phyloP scores from a whole-genome alignment of 169 alveolate species.

The Plasmodium adleri region DNA sequence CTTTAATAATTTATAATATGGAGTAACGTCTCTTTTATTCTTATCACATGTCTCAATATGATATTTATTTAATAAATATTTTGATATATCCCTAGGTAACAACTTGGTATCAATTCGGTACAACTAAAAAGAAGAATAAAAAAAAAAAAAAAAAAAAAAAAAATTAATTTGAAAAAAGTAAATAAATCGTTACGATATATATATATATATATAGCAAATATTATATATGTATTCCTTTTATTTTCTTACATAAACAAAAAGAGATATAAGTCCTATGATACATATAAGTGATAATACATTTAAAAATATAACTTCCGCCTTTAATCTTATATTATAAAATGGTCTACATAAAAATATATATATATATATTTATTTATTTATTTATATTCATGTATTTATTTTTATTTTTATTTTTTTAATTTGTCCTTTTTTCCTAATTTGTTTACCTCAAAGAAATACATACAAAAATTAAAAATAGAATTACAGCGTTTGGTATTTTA shows the following conservation, averaged over 20 bases:
- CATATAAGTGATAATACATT: constrained; percentile 75
- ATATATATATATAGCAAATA: not conserved
- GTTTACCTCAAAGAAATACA: constrained; percentile 79
- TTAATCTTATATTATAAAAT: constrained; percentile 79
- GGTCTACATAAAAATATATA: constrained; percentile 69
- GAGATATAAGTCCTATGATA: constrained; percentile 68
- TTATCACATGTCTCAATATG: constrained; percentile 76
- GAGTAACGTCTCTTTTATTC: constrained; percentile 69
- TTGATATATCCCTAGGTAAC: constrained; percentile 76
- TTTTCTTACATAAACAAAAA: constrained; percentile 69
- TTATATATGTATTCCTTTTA: not conserved
- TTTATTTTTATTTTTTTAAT: not conserved
- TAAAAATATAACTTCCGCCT: constrained; percentile 79
- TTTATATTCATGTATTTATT: not conserved
- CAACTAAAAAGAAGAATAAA: constrained; percentile 20
- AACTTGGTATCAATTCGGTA: constrained; percentile 76
- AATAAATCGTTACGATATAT: not conserved
- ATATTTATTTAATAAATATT: constrained; percentile 76
- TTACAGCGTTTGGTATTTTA: constrained; percentile 82
- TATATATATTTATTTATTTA: not conserved
- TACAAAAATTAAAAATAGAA: constrained; percentile 79
- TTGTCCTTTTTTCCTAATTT: not conserved
- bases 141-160: not conserved
- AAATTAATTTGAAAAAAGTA: no score
- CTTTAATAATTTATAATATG: constrained; percentile 81